These are phyloP conservation scores for Leishmania turanica DNA, from an alignment of 208 protist species.

Conservation along the genomic window DNA sequence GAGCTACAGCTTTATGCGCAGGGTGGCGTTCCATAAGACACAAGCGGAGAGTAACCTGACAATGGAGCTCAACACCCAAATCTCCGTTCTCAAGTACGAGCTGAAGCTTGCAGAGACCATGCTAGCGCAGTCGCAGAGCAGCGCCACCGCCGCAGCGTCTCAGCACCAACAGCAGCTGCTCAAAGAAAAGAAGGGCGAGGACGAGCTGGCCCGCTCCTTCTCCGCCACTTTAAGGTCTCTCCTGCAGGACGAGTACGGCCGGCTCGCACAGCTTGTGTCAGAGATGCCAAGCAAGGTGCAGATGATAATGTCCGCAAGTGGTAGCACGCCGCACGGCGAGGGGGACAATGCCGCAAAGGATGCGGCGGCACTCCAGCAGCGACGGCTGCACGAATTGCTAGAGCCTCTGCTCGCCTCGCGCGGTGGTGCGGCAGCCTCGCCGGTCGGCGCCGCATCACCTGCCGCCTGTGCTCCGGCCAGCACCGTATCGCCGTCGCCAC, in stretches of 20 bases:
- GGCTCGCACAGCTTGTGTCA: conserved; percentile 35
- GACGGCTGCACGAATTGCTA: background rate
- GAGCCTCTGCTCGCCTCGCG: conserved; percentile 8
- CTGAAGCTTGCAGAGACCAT: conserved; percentile 28
- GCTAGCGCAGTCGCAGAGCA: conserved; percentile 7
- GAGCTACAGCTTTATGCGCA: conserved; percentile 12
- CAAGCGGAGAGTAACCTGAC: conserved; percentile 10
- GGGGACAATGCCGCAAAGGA: too few relatives aligned
- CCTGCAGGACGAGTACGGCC: conserved; percentile 29
- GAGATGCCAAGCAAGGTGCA: conserved; percentile 36
- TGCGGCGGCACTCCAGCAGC: conserved; percentile 1
- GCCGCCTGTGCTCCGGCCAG: background rate
- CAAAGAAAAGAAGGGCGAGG: conserved; percentile 19
- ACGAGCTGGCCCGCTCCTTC: conserved; percentile 10
- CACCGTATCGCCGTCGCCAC: background rate
- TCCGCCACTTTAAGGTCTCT: conserved; percentile 22
- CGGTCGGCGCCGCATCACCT: background rate
- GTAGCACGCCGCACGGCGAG: background rate
- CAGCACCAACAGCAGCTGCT: conserved; percentile 12
- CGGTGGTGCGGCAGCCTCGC: background rate
- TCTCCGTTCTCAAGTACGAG: conserved; percentile 19
- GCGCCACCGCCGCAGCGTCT: background rate
- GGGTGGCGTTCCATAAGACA: background rate
- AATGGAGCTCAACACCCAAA: conserved; percentile 31
- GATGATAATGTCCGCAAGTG: background rate